Conservation (phyloP, 1,284 basidiomycete genomes). For the Cronartium ribicola region DNA sequence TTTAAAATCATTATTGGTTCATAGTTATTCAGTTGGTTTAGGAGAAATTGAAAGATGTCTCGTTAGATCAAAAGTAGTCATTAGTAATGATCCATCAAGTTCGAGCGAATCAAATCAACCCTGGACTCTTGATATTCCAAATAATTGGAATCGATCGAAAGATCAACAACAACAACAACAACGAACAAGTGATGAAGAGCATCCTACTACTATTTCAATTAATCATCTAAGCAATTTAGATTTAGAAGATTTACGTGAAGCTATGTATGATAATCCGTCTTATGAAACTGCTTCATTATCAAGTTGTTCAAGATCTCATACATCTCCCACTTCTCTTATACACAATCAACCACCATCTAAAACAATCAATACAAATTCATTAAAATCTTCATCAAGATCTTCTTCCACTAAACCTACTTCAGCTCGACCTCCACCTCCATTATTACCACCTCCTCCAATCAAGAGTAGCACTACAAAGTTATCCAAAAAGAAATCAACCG, state of each 20-base stretch:
- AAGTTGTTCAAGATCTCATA: slow-evolving; percentile 9
- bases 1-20: slow-evolving; percentile 11
- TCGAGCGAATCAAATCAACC: neutral
- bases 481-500: neutral
- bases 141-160: slow-evolving; percentile 13
- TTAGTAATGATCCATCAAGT: neutral
- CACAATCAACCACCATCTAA: neutral
- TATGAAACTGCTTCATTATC: slow-evolving; percentile 22
- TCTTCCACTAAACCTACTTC: neutral
- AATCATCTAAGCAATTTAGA: slow-evolving; percentile 9
- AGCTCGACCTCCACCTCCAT: slow-evolving; percentile 11
- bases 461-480: neutral
- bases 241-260: slow-evolving; percentile 33
- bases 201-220: neutral
- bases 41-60: slow-evolving; percentile 36
- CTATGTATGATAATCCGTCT: slow-evolving; percentile 34
- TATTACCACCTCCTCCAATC: neutral
- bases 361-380: neutral
- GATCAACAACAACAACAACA: slow-evolving; percentile 7
- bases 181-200: neutral
- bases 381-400: slow-evolving; percentile 2
- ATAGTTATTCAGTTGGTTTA: slow-evolving; percentile 14
- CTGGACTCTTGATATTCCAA: neutral
- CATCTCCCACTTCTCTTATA: neutral
- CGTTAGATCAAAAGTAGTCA: slow-evolving; percentile 2